Evolutionary conservation across 75 land plant species (phyloP).

Genomic region (Selaginella tamariscina): DNA sequence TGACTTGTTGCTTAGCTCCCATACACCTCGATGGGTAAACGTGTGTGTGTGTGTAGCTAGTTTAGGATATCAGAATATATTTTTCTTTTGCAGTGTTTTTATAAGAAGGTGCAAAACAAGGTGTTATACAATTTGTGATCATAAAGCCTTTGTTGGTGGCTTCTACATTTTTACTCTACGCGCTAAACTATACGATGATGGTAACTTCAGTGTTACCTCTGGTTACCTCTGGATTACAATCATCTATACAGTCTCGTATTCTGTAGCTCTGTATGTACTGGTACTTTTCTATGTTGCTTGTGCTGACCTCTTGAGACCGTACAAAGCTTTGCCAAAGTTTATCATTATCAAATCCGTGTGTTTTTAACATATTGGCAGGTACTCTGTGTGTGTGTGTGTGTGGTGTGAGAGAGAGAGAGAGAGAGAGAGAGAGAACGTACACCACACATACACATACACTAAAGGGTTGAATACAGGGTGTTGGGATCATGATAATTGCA

Average conservation of each 20-base stretch:
- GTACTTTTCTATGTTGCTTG: constrained; percentile 88
- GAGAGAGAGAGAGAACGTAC: no score
- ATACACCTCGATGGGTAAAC: constrained; percentile 95
- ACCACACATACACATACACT: no score
- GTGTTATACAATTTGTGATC: constrained; percentile 84
- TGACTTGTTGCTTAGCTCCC: constrained; percentile 92
- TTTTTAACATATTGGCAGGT: constrained; percentile 99
- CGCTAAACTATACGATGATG: constrained; percentile 76
- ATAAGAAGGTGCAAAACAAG: constrained; percentile 92
- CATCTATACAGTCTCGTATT: constrained; percentile 82
- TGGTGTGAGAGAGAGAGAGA: no score
- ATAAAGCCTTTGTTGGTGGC: constrained; percentile 79
- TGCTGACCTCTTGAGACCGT: constrained; percentile 81
- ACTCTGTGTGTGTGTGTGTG: no score
- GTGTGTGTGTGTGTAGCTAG: background rate
- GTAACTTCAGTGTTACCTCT: constrained; percentile 64
- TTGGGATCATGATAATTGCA: constrained; percentile 71
- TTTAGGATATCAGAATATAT: background rate
- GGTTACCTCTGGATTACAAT: constrained; percentile 76
- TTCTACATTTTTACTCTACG: constrained; percentile 61
- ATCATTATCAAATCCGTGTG: constrained; percentile 89
- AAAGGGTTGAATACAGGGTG: constrained; percentile 60
- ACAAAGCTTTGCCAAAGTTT: constrained; percentile 92
- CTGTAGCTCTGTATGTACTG: constrained; percentile 80
- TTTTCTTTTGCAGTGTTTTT: constrained; percentile 54